Percentiles rank a stretch among this genome's conserved stretches.
Evolutionary conservation across 2,329 filamentous ascomycete species (phyloP).

Genomic region (Simplicillium sp.): DNA sequence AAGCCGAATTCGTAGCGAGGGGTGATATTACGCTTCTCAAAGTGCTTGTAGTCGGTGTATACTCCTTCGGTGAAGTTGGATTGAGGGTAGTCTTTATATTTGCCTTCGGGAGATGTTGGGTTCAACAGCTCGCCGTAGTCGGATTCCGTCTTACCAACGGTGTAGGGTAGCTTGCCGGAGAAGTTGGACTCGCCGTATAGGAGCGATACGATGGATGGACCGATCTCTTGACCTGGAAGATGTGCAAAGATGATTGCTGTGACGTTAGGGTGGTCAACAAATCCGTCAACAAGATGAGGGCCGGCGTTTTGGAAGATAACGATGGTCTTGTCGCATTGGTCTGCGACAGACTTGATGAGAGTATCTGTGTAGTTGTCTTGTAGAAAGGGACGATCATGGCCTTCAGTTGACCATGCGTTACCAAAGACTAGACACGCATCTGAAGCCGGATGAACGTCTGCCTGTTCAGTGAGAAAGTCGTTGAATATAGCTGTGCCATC

Average conservation of each 20-base stretch:
- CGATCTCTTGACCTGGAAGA: slow-evolving; percentile 55
- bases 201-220: slow-evolving; percentile 42
- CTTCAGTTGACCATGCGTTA: slow-evolving; percentile 65
- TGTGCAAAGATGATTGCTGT: slow-evolving; percentile 56
- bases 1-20: slow-evolving; percentile 48
- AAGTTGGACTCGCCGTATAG: slow-evolving; percentile 48
- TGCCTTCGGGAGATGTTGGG: slow-evolving; percentile 33
- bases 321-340: slow-evolving; percentile 50
- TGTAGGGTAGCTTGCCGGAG: slow-evolving; percentile 53
- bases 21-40: slow-evolving; percentile 36
- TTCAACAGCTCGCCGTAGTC: slow-evolving; percentile 42
- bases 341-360: slow-evolving; percentile 47
- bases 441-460: slow-evolving; percentile 36
- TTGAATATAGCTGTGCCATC: slow-evolving; percentile 50
- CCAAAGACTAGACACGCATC: slow-evolving; percentile 62
- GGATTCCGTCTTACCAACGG: slow-evolving; percentile 43
- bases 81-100: slow-evolving; percentile 41
- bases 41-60: slow-evolving; percentile 45
- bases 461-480: slow-evolving; percentile 42
- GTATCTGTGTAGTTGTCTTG: slow-evolving; percentile 57
- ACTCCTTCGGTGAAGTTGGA: slow-evolving; percentile 42
- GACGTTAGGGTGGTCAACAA: slow-evolving; percentile 53
- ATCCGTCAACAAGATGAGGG: slow-evolving; percentile 48
- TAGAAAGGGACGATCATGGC: slow-evolving; percentile 51
- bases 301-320: slow-evolving; percentile 59